These are phyloP conservation scores for Aspergillus nanangensis DNA, from an alignment of 495 filamentous ascomycete species.

Conservation along the genomic window DNA sequence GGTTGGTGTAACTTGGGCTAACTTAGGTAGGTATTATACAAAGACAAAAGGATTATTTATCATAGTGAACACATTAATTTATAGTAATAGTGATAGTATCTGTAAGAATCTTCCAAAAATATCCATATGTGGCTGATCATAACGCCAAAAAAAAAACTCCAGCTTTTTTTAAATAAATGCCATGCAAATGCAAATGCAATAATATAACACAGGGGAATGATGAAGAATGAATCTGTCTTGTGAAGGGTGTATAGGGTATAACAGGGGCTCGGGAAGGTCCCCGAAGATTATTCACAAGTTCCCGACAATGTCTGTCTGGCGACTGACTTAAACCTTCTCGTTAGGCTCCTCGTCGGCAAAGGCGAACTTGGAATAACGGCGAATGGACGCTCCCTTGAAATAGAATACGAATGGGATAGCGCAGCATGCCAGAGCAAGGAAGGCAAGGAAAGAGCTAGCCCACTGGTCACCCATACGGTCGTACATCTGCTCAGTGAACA, in stretches of 20 bases:
- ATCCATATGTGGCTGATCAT: not conserved
- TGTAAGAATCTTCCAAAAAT: not conserved
- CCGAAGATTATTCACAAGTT: not conserved
- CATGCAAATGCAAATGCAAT: not conserved
- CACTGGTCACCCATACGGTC: slow-evolving; percentile 66
- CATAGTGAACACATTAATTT: not conserved
- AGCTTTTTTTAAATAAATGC: not conserved
- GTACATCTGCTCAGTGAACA: slow-evolving; percentile 84
- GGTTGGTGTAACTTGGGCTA: too few relatives aligned
- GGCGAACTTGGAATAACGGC: slow-evolving; percentile 60
- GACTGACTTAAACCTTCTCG: not conserved
- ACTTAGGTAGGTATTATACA: too few relatives aligned
- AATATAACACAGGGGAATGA: too few relatives aligned
- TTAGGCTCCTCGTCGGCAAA: slow-evolving; percentile 55
- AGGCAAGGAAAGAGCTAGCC: slow-evolving; percentile 66
- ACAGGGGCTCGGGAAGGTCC: not conserved
- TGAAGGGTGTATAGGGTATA: not conserved
- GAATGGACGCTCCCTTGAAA: slow-evolving; percentile 64
- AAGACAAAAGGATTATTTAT: too few relatives aligned
- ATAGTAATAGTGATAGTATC: not conserved
- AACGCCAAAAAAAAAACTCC: not conserved
- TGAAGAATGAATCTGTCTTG: too few relatives aligned
- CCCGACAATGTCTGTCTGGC: not conserved
- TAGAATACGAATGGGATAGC: slow-evolving; percentile 75
- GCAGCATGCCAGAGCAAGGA: slow-evolving; percentile 68